phyloP scores from a whole-genome alignment of 495 filamentous ascomycete species.

The Platismatia glauca region DNA sequence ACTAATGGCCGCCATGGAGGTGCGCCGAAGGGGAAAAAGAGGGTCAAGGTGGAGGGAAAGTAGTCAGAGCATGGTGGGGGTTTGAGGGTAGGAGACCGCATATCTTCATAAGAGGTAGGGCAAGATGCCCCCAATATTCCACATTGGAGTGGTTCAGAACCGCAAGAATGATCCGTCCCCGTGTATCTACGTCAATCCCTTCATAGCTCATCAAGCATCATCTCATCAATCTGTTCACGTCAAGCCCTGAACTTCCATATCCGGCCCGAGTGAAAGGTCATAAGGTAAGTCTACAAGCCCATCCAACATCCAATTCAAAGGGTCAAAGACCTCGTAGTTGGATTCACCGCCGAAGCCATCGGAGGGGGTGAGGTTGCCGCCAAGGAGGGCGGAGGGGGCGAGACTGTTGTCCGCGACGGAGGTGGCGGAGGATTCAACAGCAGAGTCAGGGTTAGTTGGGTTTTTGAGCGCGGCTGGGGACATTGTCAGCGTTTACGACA shows the following conservation, averaged over 20 bases:
- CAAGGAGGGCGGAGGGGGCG: slow-evolving; percentile 32
- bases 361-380: slow-evolving; percentile 16
- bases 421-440: slow-evolving; percentile 61
- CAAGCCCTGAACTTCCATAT: slow-evolving; percentile 19
- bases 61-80: neutral
- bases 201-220: slow-evolving; percentile 1
- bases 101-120: neutral
- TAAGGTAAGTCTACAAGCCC: slow-evolving; percentile 75
- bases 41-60: neutral
- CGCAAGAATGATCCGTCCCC: neutral
- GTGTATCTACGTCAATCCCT: neutral
- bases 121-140: neutral
- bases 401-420: slow-evolving; percentile 41
- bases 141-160: neutral
- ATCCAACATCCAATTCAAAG: slow-evolving; percentile 84
- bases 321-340: slow-evolving; percentile 79
- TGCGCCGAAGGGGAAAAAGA: neutral
- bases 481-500: slow-evolving; percentile 8
- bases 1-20: slow-evolving; percentile 12
- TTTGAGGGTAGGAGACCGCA: neutral
- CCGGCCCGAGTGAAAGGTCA: slow-evolving; percentile 6
- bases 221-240: neutral
- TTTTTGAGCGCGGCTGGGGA: slow-evolving; percentile 65
- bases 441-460: slow-evolving; percentile 76
- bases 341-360: slow-evolving; percentile 53